These are phyloP conservation scores for Russula earlei DNA, from an alignment of 768 basidiomycete species.

Conservation along the genomic window DNA sequence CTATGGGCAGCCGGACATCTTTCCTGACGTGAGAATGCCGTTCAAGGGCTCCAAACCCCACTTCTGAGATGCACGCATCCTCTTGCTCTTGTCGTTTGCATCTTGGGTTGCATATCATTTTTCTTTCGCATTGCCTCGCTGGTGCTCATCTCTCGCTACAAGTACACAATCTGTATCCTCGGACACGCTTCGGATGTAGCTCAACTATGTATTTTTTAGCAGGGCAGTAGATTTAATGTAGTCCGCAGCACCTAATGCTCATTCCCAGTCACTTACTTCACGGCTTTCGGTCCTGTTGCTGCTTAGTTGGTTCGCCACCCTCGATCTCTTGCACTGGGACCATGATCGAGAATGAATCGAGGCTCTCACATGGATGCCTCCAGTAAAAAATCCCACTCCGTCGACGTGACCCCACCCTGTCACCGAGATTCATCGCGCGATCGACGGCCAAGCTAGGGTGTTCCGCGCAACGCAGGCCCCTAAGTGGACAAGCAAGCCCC, in stretches of 20 bases:
- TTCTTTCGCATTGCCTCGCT: background rate
- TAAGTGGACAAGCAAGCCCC: background rate
- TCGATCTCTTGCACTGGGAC: background rate
- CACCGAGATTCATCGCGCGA: background rate
- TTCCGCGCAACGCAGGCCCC: background rate
- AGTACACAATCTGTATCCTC: constrained; percentile 10
- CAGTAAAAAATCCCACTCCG: background rate
- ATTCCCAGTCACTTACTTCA: background rate
- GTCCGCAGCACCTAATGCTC: constrained; percentile 1
- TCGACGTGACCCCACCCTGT: background rate
- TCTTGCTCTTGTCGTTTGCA: background rate
- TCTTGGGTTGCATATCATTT: background rate
- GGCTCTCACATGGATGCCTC: no score
- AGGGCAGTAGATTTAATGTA: constrained; percentile 2
- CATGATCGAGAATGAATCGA: no score
- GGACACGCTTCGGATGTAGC: constrained; percentile 7
- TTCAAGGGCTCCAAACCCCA: background rate
- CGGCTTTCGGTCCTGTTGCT: background rate
- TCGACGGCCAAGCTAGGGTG: background rate
- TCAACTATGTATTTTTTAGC: constrained; percentile 12
- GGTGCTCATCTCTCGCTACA: constrained; percentile 5
- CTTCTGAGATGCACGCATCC: background rate
- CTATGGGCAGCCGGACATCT: constrained; percentile 7
- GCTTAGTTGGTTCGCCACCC: background rate
- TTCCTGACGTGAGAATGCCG: background rate